These are phyloP conservation scores for Agrocybe praecox DNA, from an alignment of 768 basidiomycete species.

Conservation along the genomic window DNA sequence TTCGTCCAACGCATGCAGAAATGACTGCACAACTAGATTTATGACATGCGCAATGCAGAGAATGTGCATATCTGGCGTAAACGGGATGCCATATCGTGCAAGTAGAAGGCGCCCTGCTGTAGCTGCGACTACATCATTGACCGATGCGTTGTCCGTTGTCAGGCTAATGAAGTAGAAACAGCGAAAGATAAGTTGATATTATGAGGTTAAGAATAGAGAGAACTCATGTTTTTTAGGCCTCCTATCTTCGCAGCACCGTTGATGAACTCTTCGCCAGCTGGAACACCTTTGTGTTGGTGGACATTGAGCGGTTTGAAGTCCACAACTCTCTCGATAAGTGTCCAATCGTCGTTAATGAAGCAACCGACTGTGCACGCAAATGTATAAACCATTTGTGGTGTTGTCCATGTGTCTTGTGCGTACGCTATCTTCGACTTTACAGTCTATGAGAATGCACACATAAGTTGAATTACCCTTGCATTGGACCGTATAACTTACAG, in stretches of 20 bases:
- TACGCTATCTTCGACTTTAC: slow-evolving; percentile 19
- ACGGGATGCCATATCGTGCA: slow-evolving; percentile 25
- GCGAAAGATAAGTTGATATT: slow-evolving; percentile 3
- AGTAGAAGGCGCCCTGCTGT: slow-evolving; percentile 20
- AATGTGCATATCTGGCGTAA: slow-evolving; percentile 31
- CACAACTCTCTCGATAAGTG: slow-evolving; percentile 30
- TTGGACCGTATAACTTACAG: slow-evolving; percentile 10
- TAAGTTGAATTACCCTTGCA: background rate
- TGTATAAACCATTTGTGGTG: slow-evolving; percentile 29
- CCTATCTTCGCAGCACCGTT: slow-evolving; percentile 22
- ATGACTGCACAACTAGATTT: slow-evolving; percentile 36
- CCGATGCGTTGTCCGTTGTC: slow-evolving; percentile 33
- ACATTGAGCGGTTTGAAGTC: slow-evolving; percentile 32
- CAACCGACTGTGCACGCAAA: slow-evolving; percentile 32
- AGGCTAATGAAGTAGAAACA: slow-evolving; percentile 19
- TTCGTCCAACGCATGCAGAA: slow-evolving; percentile 23
- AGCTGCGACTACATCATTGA: slow-evolving; percentile 33
- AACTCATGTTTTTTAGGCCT: slow-evolving; percentile 35
- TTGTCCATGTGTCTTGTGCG: slow-evolving; percentile 32
- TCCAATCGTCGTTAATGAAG: slow-evolving; percentile 32
- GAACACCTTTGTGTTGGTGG: slow-evolving; percentile 31
- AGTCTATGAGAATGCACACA: slow-evolving; percentile 4
- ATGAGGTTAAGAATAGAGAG: slow-evolving; percentile 3
- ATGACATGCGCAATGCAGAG: slow-evolving; percentile 35
- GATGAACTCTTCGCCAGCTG: slow-evolving; percentile 30